Evolutionary conservation across 1,284 basidiomycete genomes (phyloP).

Genomic region (Moesziomyces aphidis): DNA sequence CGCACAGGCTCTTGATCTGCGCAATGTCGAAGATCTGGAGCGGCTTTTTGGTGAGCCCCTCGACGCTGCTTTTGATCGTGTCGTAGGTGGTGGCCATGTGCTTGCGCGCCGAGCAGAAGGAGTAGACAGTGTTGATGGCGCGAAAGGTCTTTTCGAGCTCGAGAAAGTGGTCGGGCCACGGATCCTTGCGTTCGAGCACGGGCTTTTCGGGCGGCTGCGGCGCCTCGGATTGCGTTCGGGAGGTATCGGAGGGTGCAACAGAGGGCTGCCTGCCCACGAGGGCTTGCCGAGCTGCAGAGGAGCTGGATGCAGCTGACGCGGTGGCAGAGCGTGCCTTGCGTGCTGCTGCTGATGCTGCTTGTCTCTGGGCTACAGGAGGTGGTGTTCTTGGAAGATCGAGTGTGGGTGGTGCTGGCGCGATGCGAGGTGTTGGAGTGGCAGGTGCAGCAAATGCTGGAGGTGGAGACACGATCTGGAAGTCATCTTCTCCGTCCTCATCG

Average conservation of each 20-base stretch:
- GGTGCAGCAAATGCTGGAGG: not conserved
- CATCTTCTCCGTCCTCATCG: constrained; percentile 32
- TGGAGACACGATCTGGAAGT: constrained; percentile 31
- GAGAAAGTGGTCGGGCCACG: constrained; percentile 68
- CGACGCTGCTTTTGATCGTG: constrained; percentile 80
- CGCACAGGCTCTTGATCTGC: constrained; percentile 88
- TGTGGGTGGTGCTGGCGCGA: constrained; percentile 11
- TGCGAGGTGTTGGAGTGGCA: not conserved
- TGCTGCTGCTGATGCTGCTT: constrained; percentile 2
- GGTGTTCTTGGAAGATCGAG: constrained; percentile 11
- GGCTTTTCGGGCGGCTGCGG: constrained; percentile 21
- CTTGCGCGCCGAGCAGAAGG: constrained; percentile 85
- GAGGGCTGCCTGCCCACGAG: constrained; percentile 33
- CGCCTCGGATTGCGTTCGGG: constrained; percentile 18
- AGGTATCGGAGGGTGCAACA: constrained; percentile 19
- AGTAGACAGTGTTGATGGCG: constrained; percentile 90
- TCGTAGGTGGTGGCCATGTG: constrained; percentile 84
- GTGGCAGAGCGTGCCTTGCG: constrained; percentile 27
- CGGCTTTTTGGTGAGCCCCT: constrained; percentile 79
- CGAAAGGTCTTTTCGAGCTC: constrained; percentile 71
- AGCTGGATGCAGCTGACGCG: constrained; percentile 11
- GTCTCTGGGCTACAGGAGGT: constrained; percentile 11
- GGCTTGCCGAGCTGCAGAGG: constrained; percentile 14
- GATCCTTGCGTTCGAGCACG: constrained; percentile 34
- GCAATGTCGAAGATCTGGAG: constrained; percentile 82